phyloP scores from a whole-genome alignment of 352 stramenopile species.

The Globisporangium rhizosaccharum region DNA sequence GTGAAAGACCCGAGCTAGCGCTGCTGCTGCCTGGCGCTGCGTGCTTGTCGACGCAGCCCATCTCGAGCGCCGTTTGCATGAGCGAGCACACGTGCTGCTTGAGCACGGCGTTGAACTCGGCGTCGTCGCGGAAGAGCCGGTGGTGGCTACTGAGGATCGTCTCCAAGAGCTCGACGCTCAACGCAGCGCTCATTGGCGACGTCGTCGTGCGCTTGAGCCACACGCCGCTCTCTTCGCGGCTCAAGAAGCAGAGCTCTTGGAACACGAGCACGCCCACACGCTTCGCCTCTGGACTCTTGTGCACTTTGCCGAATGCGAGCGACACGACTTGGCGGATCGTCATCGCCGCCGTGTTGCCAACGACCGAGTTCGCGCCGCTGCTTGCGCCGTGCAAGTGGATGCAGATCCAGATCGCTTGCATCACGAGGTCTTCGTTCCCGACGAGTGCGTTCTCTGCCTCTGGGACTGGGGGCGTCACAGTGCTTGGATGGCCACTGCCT shows the following conservation, averaged over 20 bases:
- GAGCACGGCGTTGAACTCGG: conserved; percentile 70
- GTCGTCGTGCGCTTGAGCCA: conserved; percentile 78
- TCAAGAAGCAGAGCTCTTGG: conserved; percentile 84
- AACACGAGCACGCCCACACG: conserved; percentile 81
- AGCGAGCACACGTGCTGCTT: conserved; percentile 79
- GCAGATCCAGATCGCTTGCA: conserved; percentile 87
- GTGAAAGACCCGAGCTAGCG: conserved; percentile 26
- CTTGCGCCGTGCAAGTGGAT: conserved; percentile 72
- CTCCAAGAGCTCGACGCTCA: conserved; percentile 78
- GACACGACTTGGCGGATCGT: conserved; percentile 86
- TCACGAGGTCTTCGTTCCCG: conserved; percentile 80
- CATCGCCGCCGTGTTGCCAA: conserved; percentile 84
- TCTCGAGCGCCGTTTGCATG: conserved; percentile 66
- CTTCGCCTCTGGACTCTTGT: conserved; percentile 61
- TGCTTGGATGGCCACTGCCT: not conserved
- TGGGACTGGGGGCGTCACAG: not conserved
- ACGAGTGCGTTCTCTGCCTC: conserved; percentile 43
- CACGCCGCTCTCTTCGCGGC: conserved; percentile 75
- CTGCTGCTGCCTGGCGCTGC: conserved; percentile 10
- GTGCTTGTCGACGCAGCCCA: conserved; percentile 48
- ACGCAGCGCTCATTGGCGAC: conserved; percentile 70
- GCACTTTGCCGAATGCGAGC: conserved; percentile 79
- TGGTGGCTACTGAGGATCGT: conserved; percentile 61
- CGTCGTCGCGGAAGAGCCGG: conserved; percentile 59
- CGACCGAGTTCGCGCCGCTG: conserved; percentile 69